Evolutionary conservation across 2,329 filamentous ascomycete genomes (phyloP).

Genomic region (Hypomyces perniciosus): DNA sequence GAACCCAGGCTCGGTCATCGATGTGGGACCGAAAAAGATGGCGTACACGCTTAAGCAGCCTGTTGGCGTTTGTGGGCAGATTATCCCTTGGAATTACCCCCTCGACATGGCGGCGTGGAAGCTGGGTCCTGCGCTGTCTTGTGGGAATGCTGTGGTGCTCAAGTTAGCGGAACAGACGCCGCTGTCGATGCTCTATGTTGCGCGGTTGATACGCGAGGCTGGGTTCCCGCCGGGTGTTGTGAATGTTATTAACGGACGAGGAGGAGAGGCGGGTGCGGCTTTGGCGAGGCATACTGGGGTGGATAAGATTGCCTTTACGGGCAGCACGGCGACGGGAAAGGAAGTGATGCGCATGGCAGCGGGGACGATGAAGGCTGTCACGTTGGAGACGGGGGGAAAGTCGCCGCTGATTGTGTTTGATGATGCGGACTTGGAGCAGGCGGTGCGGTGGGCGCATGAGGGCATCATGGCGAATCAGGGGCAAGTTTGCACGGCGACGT

Average conservation of each 20-base stretch:
- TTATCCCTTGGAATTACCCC: slow-evolving; percentile 80
- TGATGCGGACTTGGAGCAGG: slow-evolving; percentile 56
- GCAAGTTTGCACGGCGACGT: slow-evolving; percentile 55
- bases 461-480: slow-evolving; percentile 51
- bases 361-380: slow-evolving; percentile 52
- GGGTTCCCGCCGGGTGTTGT: slow-evolving; percentile 69
- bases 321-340: slow-evolving; percentile 59
- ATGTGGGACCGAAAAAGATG: slow-evolving; percentile 62
- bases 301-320: slow-evolving; percentile 69
- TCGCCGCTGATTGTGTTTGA: slow-evolving; percentile 54
- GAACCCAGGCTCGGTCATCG: slow-evolving; percentile 71
- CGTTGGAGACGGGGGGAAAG: slow-evolving; percentile 56
- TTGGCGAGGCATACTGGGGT: slow-evolving; percentile 58
- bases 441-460: slow-evolving; percentile 45
- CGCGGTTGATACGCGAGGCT: slow-evolving; percentile 57
- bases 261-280: slow-evolving; percentile 57
- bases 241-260: slow-evolving; percentile 64
- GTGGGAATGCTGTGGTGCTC: slow-evolving; percentile 53
- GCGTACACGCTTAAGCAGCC: slow-evolving; percentile 74
- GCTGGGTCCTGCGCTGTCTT: slow-evolving; percentile 52
- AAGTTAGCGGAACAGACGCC: slow-evolving; percentile 58
- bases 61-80: slow-evolving; percentile 68
- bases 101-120: slow-evolving; percentile 58
- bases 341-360: slow-evolving; percentile 66
- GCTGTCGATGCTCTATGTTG: slow-evolving; percentile 55